These are phyloP conservation scores for Calonectria naviculata DNA, from an alignment of 2,329 filamentous ascomycete genomes.

Conservation along the genomic window DNA sequence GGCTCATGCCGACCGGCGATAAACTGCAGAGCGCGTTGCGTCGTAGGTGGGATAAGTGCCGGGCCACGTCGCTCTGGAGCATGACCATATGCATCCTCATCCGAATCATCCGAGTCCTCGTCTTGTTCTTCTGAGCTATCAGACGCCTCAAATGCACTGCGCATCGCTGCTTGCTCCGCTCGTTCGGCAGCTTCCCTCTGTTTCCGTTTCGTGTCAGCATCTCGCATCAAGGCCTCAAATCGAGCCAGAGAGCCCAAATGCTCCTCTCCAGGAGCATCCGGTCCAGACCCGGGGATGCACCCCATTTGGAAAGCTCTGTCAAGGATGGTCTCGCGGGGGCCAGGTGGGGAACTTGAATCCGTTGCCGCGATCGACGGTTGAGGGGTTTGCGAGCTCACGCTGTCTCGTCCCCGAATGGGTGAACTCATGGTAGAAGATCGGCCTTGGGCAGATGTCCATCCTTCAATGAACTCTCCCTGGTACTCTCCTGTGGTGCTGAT, in stretches of 20 bases:
- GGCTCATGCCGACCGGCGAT: slow-evolving; percentile 57
- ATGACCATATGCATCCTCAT: slow-evolving; percentile 54
- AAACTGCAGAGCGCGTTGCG: slow-evolving; percentile 63
- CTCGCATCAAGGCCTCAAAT: slow-evolving; percentile 74
- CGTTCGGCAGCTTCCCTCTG: slow-evolving; percentile 50
- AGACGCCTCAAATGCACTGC: slow-evolving; percentile 64
- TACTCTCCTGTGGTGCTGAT: slow-evolving; percentile 65
- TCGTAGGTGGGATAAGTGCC: slow-evolving; percentile 55
- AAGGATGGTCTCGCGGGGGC: slow-evolving; percentile 72
- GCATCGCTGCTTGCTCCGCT: slow-evolving; percentile 49
- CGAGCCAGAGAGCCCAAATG: slow-evolving; percentile 73
- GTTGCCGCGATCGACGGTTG: slow-evolving; percentile 49
- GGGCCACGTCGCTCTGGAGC: slow-evolving; percentile 45
- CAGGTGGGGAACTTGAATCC: slow-evolving; percentile 61
- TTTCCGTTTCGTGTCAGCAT: slow-evolving; percentile 64
- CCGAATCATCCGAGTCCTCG: slow-evolving; percentile 52
- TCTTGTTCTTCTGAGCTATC: slow-evolving; percentile 55
- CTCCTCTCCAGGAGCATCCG: slow-evolving; percentile 66
- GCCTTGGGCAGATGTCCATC: slow-evolving; percentile 70
- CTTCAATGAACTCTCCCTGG: slow-evolving; percentile 67
- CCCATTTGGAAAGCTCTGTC: slow-evolving; percentile 74
- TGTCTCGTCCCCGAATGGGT: slow-evolving; percentile 64
- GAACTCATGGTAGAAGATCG: slow-evolving; percentile 69
- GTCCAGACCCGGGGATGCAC: slow-evolving; percentile 70
- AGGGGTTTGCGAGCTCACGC: slow-evolving; percentile 62